Percentiles rank a stretch among this genome's conserved stretches.
These are phyloP conservation scores for Saksenaea vasiformis DNA, from an alignment of 371 early-diverging fungal species.

Conservation along the genomic window DNA sequence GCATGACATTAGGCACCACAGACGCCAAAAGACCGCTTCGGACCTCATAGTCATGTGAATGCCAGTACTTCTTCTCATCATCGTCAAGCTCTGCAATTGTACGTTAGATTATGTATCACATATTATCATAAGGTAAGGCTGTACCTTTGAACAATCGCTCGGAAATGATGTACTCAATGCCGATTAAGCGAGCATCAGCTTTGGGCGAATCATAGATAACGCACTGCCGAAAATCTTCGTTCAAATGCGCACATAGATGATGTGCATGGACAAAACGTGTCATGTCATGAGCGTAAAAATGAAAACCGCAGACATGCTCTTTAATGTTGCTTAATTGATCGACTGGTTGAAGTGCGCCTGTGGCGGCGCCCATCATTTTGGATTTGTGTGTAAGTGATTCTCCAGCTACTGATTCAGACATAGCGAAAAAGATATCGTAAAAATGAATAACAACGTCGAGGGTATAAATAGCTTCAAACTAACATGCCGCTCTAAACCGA, in stretches of 20 bases:
- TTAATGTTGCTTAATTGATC: slow-evolving; percentile 14
- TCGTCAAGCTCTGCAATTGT: slow-evolving; percentile 32
- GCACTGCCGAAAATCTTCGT: slow-evolving; percentile 56
- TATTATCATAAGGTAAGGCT: background rate
- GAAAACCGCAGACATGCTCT: slow-evolving; percentile 32
- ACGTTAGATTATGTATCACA: too few species aligned
- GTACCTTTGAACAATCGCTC: slow-evolving; percentile 38
- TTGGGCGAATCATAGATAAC: slow-evolving; percentile 46
- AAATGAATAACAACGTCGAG: background rate
- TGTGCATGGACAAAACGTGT: slow-evolving; percentile 46
- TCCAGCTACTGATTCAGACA: background rate
- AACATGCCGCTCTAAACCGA: background rate
- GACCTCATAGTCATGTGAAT: slow-evolving; percentile 51
- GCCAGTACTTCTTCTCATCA: slow-evolving; percentile 51
- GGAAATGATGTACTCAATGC: slow-evolving; percentile 59
- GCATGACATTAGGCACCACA: slow-evolving; percentile 26
- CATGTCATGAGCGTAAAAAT: slow-evolving; percentile 31
- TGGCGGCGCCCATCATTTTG: slow-evolving; percentile 2
- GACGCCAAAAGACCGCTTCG: slow-evolving; percentile 37
- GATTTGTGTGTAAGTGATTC: slow-evolving; percentile 3
- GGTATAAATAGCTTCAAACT: background rate
- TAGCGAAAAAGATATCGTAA: background rate
- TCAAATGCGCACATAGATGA: slow-evolving; percentile 47
- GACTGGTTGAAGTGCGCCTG: background rate
- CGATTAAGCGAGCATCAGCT: slow-evolving; percentile 44